These are phyloP conservation scores for Fusarium fujikuroi DNA, from an alignment of 2,329 filamentous ascomycete species.

Conservation along the genomic window DNA sequence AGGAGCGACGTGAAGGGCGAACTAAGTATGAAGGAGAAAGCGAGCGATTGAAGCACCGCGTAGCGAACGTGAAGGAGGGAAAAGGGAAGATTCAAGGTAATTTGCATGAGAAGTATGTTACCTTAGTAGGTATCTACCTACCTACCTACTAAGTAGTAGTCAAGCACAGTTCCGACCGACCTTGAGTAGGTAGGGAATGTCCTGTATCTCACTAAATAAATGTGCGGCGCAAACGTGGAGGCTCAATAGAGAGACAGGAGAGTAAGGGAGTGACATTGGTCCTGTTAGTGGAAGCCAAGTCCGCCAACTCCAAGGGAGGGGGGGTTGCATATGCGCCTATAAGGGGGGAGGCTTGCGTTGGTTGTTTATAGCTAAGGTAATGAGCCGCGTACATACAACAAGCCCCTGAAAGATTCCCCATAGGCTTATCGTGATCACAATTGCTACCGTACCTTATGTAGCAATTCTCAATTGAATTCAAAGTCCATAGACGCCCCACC, in stretches of 20 bases:
- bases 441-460: not conserved
- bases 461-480: not conserved
- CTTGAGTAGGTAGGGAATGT: not conserved
- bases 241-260: conserved; percentile 15
- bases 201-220: conserved; percentile 3
- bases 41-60: not conserved
- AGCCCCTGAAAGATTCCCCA: not conserved
- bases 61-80: not conserved
- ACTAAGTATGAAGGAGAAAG: not conserved
- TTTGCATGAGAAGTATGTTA: not conserved
- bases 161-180: not conserved
- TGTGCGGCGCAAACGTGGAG: conserved; percentile 10
- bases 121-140: too few species aligned
- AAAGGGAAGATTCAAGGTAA: not conserved
- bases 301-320: conserved; percentile 14
- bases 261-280: conserved; percentile 13
- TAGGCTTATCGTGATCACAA: not conserved
- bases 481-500: not conserved
- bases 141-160: not conserved
- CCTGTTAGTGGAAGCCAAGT: not conserved
- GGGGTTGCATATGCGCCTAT: not conserved
- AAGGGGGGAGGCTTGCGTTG: conserved; percentile 1
- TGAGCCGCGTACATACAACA: not conserved
- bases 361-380: not conserved
- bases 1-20: conserved; percentile 15